Evolutionary conservation across 2,329 filamentous ascomycete species (phyloP), one percentile per base, ranked within the genome.

Genomic region (Stemphylium vesicarium): DNA sequence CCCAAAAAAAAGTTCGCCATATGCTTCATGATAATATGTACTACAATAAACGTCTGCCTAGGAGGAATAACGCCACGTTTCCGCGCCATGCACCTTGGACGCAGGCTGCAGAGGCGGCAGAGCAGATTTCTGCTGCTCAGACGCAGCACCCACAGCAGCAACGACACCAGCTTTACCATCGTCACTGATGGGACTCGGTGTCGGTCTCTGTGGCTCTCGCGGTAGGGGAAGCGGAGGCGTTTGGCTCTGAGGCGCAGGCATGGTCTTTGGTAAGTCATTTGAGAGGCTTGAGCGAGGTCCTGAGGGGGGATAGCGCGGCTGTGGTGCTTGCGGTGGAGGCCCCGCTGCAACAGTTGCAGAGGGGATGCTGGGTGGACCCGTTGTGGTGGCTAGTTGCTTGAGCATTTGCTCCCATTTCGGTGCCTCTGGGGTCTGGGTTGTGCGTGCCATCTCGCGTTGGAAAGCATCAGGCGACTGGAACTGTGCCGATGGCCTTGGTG

Each of bases 391-490:
- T 4, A 75, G 59, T 35, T 72, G 66, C 50, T 73, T 72, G 24
- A 74, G 59, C 70, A 71, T 72, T 32, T 65, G 64, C 39, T 75
- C 71, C 68, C 71, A 74, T 35, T 70, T 72, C 4, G 66, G 66
- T 24, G 64, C 57, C 29, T 57, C 64, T 8, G 62, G 41, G 3
- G 66, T 56, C 16, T 63, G 55, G 4, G 63, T 59, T 12, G 66
- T 64, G 33, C 65, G 66, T 33, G 63, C 64, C 24, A 78, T 68
- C 44, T 79, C 77, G 31, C 72, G 70, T 53, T 77, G 77, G 37
- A 81, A 81, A 2, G 79, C 77, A 44, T 78, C 75, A 11, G 77
- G 60, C 2, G 77, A 79, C 51, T 79, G 77, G 55, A 80, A 79
- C 24, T 74, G 76, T 15, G 75, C 71, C 11, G 69, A 61, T 32